phyloP scores from a whole-genome alignment of 1,284 basidiomycete genomes.

The Irpex sp. region DNA sequence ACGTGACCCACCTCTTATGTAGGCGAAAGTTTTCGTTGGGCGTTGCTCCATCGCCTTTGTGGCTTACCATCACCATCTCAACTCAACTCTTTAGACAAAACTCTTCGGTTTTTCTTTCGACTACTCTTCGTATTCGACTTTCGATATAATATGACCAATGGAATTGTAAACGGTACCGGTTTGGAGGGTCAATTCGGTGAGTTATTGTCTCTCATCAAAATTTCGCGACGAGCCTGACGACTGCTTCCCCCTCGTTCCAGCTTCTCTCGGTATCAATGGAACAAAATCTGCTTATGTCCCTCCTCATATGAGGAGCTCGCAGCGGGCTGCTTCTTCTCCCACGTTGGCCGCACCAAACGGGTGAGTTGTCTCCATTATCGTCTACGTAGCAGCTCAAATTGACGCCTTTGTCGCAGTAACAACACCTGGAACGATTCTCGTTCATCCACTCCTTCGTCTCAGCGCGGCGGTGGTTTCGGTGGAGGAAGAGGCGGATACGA shows the following conservation, averaged over 20 bases:
- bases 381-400: constrained; percentile 8
- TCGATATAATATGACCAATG: constrained; percentile 77
- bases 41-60: constrained; percentile 28
- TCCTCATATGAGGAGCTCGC: constrained; percentile 80
- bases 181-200: constrained; percentile 81
- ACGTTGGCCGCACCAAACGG: constrained; percentile 35
- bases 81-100: constrained; percentile 27
- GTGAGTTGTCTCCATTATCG: constrained; percentile 33
- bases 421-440: constrained; percentile 72
- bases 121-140: constrained; percentile 23
- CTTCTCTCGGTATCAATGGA: constrained; percentile 68
- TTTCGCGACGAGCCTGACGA: not conserved
- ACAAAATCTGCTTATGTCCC: constrained; percentile 86
- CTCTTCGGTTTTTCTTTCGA: constrained; percentile 19
- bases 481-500: constrained; percentile 41
- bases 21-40: constrained; percentile 13
- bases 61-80: constrained; percentile 31
- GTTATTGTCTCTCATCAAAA: constrained; percentile 24
- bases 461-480: constrained; percentile 41
- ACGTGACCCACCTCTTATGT: constrained; percentile 3
- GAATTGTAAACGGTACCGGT: constrained; percentile 75
- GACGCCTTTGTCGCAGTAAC: constrained; percentile 28
- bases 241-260: constrained; percentile 26
- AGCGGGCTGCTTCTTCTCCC: constrained; percentile 69
- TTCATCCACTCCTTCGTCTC: constrained; percentile 44